Conservation (phyloP, 805 yeast genomes). For the Candida pseudofarinosa region DNA sequence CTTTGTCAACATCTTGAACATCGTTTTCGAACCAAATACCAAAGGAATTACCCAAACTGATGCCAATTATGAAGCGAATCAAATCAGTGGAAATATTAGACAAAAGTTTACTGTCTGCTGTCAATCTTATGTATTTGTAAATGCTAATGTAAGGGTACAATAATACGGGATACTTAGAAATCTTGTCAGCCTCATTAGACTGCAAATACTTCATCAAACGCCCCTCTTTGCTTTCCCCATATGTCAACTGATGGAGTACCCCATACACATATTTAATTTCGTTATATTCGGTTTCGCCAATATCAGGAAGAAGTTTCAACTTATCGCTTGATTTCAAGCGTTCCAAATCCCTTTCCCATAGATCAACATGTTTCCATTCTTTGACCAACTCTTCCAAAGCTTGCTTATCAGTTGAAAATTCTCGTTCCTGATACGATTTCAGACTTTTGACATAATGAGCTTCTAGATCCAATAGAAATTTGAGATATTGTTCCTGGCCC, state of each 20-base stretch:
- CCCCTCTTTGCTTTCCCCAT: conserved; percentile 18
- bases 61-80: conserved; percentile 49
- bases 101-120: conserved; percentile 33
- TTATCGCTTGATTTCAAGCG: conserved; percentile 34
- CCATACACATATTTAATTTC: conserved; percentile 47
- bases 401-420: neutral
- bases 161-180: conserved; percentile 43
- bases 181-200: conserved; percentile 47
- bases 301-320: conserved; percentile 33
- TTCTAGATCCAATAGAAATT: conserved; percentile 35
- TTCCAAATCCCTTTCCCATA: conserved; percentile 33
- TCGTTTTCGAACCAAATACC: conserved; percentile 56
- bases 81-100: conserved; percentile 31
- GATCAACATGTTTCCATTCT: conserved; percentile 35
- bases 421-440: conserved; percentile 17
- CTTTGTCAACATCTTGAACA: conserved; percentile 41
- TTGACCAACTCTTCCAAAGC: conserved; percentile 10
- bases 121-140: conserved; percentile 43
- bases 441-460: conserved; percentile 18
- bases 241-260: conserved; percentile 28
- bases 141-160: conserved; percentile 44
- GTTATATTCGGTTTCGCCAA: conserved; percentile 52
- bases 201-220: conserved; percentile 41
- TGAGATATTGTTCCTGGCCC: conserved; percentile 27
- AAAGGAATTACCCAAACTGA: conserved; percentile 64